Evolutionary conservation across 345 rosid genomes (phyloP).

Genomic region (Euphorbia tirucalli): DNA sequence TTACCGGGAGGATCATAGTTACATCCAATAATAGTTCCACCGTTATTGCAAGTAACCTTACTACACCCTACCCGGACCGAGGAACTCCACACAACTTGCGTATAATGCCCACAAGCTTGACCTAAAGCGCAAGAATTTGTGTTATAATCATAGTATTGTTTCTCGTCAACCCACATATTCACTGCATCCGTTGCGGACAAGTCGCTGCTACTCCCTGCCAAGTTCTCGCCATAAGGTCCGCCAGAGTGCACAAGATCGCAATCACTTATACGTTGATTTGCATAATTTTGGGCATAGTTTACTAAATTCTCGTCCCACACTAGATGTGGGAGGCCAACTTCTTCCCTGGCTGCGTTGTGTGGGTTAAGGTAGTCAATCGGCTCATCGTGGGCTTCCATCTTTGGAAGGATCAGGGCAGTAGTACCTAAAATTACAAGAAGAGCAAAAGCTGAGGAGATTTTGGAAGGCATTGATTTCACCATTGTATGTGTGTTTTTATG

Average conservation of each 20-base stretch:
- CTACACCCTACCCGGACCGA: slow-evolving; percentile 62
- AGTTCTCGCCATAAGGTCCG: slow-evolving; percentile 40
- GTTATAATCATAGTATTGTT: slow-evolving; percentile 42
- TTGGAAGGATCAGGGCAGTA: neutral
- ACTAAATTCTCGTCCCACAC: slow-evolving; percentile 39
- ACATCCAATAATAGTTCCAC: slow-evolving; percentile 51
- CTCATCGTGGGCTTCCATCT: slow-evolving; percentile 18
- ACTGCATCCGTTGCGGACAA: slow-evolving; percentile 39
- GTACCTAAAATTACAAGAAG: neutral
- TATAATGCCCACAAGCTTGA: slow-evolving; percentile 59
- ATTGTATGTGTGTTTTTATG: no score
- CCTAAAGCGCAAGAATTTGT: slow-evolving; percentile 52
- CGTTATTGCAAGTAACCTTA: slow-evolving; percentile 49
- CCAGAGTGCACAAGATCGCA: slow-evolving; percentile 38
- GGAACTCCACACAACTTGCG: slow-evolving; percentile 67
- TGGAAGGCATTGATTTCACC: neutral
- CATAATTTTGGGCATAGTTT: slow-evolving; percentile 35
- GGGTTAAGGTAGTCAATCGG: slow-evolving; percentile 26
- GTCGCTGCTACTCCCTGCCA: slow-evolving; percentile 29
- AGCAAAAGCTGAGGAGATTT: neutral
- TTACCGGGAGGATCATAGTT: slow-evolving; percentile 70
- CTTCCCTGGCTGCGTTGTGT: slow-evolving; percentile 32
- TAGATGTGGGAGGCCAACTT: slow-evolving; percentile 28
- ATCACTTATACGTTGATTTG: slow-evolving; percentile 18
- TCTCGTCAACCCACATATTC: slow-evolving; percentile 52